Evolutionary conservation across 495 filamentous ascomycete species (phyloP).

Genomic region (Penicillium goetzii): DNA sequence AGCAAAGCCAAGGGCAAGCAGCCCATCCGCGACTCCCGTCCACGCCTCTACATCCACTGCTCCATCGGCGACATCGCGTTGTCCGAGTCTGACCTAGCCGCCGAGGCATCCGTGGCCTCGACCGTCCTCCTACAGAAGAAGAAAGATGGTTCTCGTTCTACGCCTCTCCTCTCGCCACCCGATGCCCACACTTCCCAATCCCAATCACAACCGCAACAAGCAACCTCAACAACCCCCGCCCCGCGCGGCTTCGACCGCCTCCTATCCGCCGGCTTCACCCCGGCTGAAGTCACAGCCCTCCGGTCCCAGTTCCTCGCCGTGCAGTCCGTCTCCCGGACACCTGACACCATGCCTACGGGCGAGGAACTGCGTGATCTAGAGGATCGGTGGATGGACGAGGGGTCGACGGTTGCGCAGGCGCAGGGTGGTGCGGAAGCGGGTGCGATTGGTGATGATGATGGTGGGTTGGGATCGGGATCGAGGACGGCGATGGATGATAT

Average conservation of each 20-base stretch:
- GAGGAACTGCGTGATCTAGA: conserved; percentile 69
- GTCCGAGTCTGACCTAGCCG: conserved; percentile 64
- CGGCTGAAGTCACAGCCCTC: conserved; percentile 77
- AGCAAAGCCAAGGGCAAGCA: conserved; percentile 60
- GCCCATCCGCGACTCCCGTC: conserved; percentile 46
- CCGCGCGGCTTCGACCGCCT: conserved; percentile 90
- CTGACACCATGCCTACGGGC: conserved; percentile 78
- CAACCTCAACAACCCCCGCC: conserved; percentile 56
- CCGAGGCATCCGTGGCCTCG: conserved; percentile 62
- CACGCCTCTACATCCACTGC: conserved; percentile 83
- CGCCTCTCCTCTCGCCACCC: conserved; percentile 10
- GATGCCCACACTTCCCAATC: neutral
- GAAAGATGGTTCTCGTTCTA: conserved; percentile 14
- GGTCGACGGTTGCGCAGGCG: conserved; percentile 49
- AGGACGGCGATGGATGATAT: conserved; percentile 73
- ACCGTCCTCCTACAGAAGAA: conserved; percentile 31
- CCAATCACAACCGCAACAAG: conserved; percentile 20
- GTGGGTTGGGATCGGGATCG: conserved; percentile 48
- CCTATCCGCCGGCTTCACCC: conserved; percentile 75
- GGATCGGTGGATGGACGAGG: conserved; percentile 90
- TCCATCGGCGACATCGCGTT: conserved; percentile 72
- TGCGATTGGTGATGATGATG: conserved; percentile 59
- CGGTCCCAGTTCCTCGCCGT: conserved; percentile 83
- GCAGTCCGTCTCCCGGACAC: conserved; percentile 75
- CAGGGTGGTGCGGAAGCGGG: conserved; percentile 40